Conservation (phyloP, 495 filamentous ascomycete genomes). For the Halenospora varia region DNA sequence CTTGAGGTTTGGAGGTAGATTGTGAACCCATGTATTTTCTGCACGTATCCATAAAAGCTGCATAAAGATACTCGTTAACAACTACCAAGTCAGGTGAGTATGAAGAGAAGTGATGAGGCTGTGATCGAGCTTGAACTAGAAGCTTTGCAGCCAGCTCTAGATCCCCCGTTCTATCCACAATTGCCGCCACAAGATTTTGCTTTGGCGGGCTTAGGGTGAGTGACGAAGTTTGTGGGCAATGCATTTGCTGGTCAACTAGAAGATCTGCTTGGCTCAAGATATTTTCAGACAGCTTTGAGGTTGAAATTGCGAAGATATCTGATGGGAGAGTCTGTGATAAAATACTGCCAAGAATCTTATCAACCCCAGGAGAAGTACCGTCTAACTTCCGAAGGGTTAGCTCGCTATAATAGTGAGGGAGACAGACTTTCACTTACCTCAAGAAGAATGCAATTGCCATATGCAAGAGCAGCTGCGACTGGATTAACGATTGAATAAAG, state of each 20-base stretch:
- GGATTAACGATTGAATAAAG: constrained; percentile 15
- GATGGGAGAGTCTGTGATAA: not conserved
- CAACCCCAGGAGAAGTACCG: too few species aligned
- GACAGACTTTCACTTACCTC: too few species aligned
- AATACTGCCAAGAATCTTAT: not conserved
- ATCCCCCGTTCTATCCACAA: not conserved
- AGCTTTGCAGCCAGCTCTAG: not conserved
- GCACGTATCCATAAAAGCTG: not conserved
- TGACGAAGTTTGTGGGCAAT: too few species aligned
- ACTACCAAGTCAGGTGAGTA: not conserved
- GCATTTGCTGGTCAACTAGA: not conserved
- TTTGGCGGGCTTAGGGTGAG: not conserved
- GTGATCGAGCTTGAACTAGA: not conserved
- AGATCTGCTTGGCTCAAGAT: not conserved
- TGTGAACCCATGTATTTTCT: not conserved
- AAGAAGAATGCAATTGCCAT: constrained; percentile 17
- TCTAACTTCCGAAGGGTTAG: too few species aligned
- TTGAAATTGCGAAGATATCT: not conserved
- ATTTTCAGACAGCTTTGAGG: not conserved
- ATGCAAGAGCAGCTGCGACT: constrained; percentile 10
- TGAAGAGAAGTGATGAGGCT: not conserved
- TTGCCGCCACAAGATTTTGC: not conserved
- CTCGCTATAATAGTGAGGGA: too few species aligned
- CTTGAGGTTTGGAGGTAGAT: too few species aligned
- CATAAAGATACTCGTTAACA: not conserved